Evolutionary conservation across 2,329 filamentous ascomycete genomes (phyloP).

Genomic region (Neoscytalidium dimidiatum): DNA sequence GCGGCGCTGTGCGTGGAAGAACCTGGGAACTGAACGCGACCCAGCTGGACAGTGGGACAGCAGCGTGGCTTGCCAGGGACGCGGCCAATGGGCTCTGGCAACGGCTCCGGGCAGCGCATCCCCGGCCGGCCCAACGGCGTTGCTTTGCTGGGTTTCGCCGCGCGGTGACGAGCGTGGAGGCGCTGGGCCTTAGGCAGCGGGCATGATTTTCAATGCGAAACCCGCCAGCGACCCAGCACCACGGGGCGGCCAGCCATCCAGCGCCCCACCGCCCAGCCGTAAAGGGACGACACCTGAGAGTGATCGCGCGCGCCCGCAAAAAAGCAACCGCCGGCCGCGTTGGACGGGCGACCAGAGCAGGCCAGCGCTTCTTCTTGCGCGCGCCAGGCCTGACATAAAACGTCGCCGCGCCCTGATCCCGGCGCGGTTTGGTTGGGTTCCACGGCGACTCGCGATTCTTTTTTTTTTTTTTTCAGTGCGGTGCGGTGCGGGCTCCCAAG

Average conservation of each 20-base stretch:
- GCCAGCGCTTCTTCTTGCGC: background rate
- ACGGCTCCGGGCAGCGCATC: conserved; percentile 10
- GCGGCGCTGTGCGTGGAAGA: conserved; percentile 1
- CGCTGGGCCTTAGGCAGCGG: background rate
- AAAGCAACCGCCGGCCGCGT: background rate
- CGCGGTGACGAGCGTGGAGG: conserved; percentile 1
- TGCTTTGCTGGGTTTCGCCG: conserved; percentile 5
- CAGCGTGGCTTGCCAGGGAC: conserved; percentile 7
- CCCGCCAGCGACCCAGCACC: conserved; percentile 13
- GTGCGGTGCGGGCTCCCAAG: too few species aligned
- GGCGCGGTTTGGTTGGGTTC: background rate
- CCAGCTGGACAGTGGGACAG: background rate
- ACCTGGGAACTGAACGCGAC: background rate
- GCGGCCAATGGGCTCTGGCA: background rate
- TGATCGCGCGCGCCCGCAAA: too few species aligned
- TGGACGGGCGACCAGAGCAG: too few species aligned
- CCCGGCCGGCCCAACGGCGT: conserved; percentile 11
- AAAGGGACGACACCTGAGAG: background rate
- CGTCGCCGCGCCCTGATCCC: background rate
- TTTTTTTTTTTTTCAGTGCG: too few species aligned
- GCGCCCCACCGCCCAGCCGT: background rate
- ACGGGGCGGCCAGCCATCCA: background rate
- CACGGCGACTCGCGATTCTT: background rate
- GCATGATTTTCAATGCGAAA: conserved; percentile 16
- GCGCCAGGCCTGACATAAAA: conserved; percentile 12